Conservation (phyloP, 2,329 filamentous ascomycete genomes). For the Albifimbria verrucaria region DNA sequence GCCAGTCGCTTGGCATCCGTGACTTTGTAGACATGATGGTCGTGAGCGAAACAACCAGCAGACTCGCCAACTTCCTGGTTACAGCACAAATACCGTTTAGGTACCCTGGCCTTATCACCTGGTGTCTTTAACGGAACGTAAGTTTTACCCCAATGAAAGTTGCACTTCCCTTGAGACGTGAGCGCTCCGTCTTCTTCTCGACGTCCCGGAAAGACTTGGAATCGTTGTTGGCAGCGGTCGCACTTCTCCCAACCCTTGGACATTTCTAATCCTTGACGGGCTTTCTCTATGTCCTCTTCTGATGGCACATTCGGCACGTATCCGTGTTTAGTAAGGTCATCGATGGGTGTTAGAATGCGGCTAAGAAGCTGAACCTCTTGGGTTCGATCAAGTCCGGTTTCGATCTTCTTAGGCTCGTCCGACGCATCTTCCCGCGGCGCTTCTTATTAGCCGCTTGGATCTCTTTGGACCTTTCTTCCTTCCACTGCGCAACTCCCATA, state of each 20-base stretch:
- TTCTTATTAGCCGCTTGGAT: constrained; percentile 30
- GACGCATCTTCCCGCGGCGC: constrained; percentile 25
- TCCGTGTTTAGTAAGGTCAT: constrained; percentile 62
- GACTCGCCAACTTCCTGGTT: constrained; percentile 69
- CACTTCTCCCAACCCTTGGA: constrained; percentile 82
- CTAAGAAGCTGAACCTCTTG: constrained; percentile 68
- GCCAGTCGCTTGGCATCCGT: constrained; percentile 74
- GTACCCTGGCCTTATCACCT: constrained; percentile 53
- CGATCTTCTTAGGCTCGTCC: constrained; percentile 48
- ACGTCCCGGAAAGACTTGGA: constrained; percentile 88
- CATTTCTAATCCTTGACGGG: constrained; percentile 61
- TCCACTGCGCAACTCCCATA: constrained; percentile 72
- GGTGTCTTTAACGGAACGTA: constrained; percentile 56
- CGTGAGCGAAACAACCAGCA: constrained; percentile 66
- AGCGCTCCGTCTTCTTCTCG: constrained; percentile 73
- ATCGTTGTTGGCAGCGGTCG: constrained; percentile 80
- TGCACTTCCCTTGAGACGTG: constrained; percentile 73
- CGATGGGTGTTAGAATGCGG: constrained; percentile 61
- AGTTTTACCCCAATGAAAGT: constrained; percentile 73
- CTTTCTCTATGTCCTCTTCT: constrained; percentile 61
- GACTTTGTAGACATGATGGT: constrained; percentile 85
- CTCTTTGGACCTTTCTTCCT: constrained; percentile 49
- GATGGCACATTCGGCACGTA: constrained; percentile 72
- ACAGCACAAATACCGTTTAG: constrained; percentile 75
- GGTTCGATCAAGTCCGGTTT: constrained; percentile 64